Evolutionary conservation across 768 basidiomycete species (phyloP), one percentile per base, ranked within the genome.

Genomic region (Mrakia gelida): DNA sequence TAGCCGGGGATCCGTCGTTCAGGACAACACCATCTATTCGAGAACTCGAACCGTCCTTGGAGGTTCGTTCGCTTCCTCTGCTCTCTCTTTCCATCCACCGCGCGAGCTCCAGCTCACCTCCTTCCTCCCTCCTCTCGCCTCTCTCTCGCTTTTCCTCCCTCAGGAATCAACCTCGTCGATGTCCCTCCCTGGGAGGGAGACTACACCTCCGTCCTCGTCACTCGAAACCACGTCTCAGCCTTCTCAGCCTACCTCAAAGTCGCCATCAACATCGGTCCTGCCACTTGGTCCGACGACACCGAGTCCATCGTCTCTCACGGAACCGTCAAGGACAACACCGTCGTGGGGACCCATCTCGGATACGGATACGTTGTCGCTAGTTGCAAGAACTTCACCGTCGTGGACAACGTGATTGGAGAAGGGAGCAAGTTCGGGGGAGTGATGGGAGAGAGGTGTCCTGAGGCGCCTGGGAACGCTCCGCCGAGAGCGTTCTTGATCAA

Each of bases 151-250:
- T 43, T 59, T 10, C 18, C 11, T 41, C 23, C 68, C 15, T 26
- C 45, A 84, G 84, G 83, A 38, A 84, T 85, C 80, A 85, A 85
- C 76, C 75, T 85, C 63, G 84, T 84, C 68, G 84, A 85, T 75
- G 83, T 82, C 62, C 81, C 81, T 13, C 84, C 84, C 0, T 85
- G 83, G 83, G 81, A 82, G 59, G 84, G 84, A 21, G 84, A 85
- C 71, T 85, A 85, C 80, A 81, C 81, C 34, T 59, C 71, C 15
- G 82, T 83, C 32, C 75, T 62, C 26, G 84, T 85, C 8, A 80
- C 82, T 32, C 81, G 83, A 72, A 85, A 85, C 77, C 80, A 80
- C 59, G 76, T 85, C 45, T 80, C 82, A 41, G 84, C 83, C 9
- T 78, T 82, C 63, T 82, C 81, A 5, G 78, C 82, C 15, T 84